These are phyloP conservation scores for Athelia psychrophila DNA, from an alignment of 1,284 basidiomycete genomes.

Conservation along the genomic window DNA sequence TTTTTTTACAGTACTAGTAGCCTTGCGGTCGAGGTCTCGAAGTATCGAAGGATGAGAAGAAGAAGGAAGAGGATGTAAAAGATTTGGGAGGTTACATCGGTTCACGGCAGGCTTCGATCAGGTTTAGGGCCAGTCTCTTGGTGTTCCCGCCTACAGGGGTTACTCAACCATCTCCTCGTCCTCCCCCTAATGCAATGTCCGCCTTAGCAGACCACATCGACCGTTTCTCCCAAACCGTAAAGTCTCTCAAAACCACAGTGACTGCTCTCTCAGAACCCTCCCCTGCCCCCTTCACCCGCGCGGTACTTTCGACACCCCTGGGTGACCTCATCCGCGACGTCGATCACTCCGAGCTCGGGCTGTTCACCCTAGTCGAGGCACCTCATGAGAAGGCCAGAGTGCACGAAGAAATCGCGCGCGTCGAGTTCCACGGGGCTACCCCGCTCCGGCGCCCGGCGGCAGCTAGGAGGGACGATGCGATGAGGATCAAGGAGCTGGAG, in stretches of 20 bases:
- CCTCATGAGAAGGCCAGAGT: constrained; percentile 28
- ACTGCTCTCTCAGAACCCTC: constrained; percentile 3
- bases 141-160: not conserved
- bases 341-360: constrained; percentile 70
- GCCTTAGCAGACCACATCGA: constrained; percentile 45
- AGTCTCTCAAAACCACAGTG: constrained; percentile 23
- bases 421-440: constrained; percentile 65
- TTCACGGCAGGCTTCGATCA: constrained; percentile 1
- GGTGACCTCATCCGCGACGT: constrained; percentile 75
- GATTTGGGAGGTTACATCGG: not conserved
- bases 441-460: constrained; percentile 49
- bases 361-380: constrained; percentile 53
- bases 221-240: constrained; percentile 37
- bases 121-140: constrained; percentile 2
- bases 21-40: no score
- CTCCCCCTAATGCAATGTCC: constrained; percentile 22
- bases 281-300: constrained; percentile 46
- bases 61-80: constrained; percentile 5
- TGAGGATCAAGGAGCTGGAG: constrained; percentile 47
- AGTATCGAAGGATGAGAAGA: constrained; percentile 7
- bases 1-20: constrained; percentile 1
- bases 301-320: constrained; percentile 58
- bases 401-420: constrained; percentile 51
- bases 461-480: constrained; percentile 36
- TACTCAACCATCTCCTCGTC: not conserved